Percentiles rank a stretch among this genome's conserved stretches.
Evolutionary conservation across 345 rosid species (phyloP).

Genomic region (Physaria fendleri): DNA sequence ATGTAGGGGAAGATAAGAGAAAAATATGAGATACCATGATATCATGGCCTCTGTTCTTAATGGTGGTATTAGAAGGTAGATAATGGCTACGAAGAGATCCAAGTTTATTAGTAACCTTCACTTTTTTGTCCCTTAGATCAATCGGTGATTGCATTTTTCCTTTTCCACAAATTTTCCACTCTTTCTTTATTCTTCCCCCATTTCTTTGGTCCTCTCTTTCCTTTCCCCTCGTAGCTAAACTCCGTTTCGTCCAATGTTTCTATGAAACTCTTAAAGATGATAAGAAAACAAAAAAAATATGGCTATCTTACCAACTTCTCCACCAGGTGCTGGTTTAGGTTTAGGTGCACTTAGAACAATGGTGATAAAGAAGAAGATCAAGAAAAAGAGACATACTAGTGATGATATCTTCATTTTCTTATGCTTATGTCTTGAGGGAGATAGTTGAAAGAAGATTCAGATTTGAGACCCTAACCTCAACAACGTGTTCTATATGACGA

Average conservation of each 20-base stretch:
- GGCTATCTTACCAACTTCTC: conserved; percentile 19
- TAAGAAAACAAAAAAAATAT: not conserved
- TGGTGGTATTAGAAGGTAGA: conserved; percentile 42
- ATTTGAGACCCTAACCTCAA: not conserved
- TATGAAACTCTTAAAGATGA: not conserved
- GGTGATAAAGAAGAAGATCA: not conserved
- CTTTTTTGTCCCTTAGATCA: conserved; percentile 42
- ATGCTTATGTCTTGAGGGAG: not conserved
- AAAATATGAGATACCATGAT: too few relatives aligned
- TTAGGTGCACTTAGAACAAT: conserved; percentile 2
- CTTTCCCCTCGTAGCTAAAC: conserved; percentile 37
- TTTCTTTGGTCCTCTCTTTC: conserved; percentile 44
- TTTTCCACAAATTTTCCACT: conserved; percentile 47
- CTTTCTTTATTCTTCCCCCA: conserved; percentile 69
- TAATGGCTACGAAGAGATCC: conserved; percentile 49
- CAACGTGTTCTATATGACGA: conserved; percentile 8
- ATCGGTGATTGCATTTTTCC: conserved; percentile 88
- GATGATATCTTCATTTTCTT: conserved; percentile 9
- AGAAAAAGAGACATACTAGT: not conserved
- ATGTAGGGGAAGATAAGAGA: not conserved
- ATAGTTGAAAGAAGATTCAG: not conserved
- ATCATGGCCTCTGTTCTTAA: conserved; percentile 77
- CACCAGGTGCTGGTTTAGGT: not conserved
- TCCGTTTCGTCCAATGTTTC: conserved; percentile 44
- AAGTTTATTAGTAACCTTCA: conserved; percentile 33